phyloP scores from a whole-genome alignment of 176 grass and related monocot genomes.

The Themeda triandra region DNA sequence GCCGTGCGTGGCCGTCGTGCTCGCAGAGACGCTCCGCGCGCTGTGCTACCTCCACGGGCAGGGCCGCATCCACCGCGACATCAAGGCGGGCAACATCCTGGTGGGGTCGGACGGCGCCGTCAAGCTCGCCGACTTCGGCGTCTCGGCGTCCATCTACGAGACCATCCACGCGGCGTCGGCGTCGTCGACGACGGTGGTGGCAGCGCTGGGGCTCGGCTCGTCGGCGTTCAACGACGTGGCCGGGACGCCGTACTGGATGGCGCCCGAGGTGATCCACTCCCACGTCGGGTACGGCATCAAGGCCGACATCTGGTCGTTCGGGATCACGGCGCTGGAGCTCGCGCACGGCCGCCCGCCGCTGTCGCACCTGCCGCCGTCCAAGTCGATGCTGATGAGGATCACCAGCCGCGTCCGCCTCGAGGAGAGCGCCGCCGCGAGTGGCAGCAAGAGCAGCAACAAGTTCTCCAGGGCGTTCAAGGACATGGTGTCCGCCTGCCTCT shows the following conservation, averaged over 20 bases:
- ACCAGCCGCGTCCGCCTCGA: conserved; percentile 72
- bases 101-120: conserved; percentile 74
- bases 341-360: conserved; percentile 85
- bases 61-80: conserved; percentile 90
- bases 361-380: conserved; percentile 84
- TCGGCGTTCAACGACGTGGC: conserved; percentile 71
- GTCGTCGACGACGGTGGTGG: neutral
- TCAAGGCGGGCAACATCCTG: conserved; percentile 85
- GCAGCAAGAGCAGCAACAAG: conserved; percentile 29
- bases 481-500: conserved; percentile 80
- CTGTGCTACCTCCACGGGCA: conserved; percentile 83
- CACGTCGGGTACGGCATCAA: conserved; percentile 87
- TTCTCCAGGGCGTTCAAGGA: conserved; percentile 92
- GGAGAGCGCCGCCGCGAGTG: conserved; percentile 5
- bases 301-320: conserved; percentile 97
- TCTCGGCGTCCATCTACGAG: conserved; percentile 94
- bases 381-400: conserved; percentile 80
- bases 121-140: conserved; percentile 92
- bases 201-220: neutral
- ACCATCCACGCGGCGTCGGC: neutral
- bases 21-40: conserved; percentile 67
- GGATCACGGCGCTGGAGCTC: conserved; percentile 91
- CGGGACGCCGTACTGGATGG: conserved; percentile 96
- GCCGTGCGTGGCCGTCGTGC: conserved; percentile 61
- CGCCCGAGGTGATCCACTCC: conserved; percentile 93